Evolutionary conservation across 176 grass and related monocot species (phyloP).

Genomic region (Paspalum notatum): DNA sequence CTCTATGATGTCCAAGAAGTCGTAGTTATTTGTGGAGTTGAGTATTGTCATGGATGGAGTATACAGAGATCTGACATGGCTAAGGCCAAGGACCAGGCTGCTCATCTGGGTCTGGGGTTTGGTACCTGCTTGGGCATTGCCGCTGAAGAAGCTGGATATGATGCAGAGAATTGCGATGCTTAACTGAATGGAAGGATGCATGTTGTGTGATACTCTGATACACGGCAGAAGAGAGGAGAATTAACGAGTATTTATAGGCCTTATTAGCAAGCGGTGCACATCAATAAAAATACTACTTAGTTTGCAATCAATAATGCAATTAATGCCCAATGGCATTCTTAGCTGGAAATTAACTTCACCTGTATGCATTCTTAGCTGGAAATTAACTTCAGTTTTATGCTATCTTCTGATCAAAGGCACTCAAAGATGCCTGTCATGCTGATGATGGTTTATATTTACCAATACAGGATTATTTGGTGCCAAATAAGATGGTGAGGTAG

Average conservation of each 20-base stretch:
- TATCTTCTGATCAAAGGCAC: slow-evolving; percentile 10
- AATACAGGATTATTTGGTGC: background rate
- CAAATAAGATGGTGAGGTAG: slow-evolving; percentile 10
- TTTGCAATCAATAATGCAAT: background rate
- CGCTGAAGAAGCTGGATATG: slow-evolving; percentile 1
- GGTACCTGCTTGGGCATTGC: slow-evolving; percentile 17
- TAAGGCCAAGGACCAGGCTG: slow-evolving; percentile 49
- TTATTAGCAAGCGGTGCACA: slow-evolving; percentile 16
- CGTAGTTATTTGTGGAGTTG: slow-evolving; percentile 31
- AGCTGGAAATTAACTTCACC: slow-evolving; percentile 8
- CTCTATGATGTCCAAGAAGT: slow-evolving; percentile 51
- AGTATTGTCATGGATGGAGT: slow-evolving; percentile 24
- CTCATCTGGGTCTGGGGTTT: background rate
- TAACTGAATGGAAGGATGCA: slow-evolving; percentile 33
- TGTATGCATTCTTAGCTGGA: slow-evolving; percentile 16
- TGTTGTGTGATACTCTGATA: slow-evolving; percentile 9
- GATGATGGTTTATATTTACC: slow-evolving; percentile 1
- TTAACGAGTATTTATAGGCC: slow-evolving; percentile 39
- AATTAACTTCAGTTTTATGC: slow-evolving; percentile 3
- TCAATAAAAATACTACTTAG: slow-evolving; percentile 1
- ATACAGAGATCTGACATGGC: slow-evolving; percentile 47
- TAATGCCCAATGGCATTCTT: slow-evolving; percentile 6
- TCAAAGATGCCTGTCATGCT: background rate
- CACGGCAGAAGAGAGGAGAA: background rate
- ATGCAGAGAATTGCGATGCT: slow-evolving; percentile 18